Evolutionary conservation across 495 filamentous ascomycete species (phyloP).

Genomic region (Xylaria telfairii): DNA sequence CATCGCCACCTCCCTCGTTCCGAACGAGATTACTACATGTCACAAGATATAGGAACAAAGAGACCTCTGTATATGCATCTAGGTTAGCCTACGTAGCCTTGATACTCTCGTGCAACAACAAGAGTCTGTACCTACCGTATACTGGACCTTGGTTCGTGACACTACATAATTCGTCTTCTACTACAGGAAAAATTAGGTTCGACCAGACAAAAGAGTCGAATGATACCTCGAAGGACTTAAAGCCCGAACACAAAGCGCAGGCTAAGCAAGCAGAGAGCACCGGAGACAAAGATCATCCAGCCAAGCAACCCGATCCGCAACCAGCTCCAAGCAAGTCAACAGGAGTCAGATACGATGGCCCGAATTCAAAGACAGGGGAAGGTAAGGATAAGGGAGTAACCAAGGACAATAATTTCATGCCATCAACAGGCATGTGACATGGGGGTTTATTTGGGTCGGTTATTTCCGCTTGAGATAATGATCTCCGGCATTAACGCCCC

Average conservation of each 20-base stretch:
- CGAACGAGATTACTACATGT: not conserved
- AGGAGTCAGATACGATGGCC: slow-evolving; percentile 28
- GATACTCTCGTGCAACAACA: no score
- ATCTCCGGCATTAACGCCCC: not conserved
- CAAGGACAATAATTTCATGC: slow-evolving; percentile 19
- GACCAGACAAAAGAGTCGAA: slow-evolving; percentile 33
- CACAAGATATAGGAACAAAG: no score
- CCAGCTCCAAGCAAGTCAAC: slow-evolving; percentile 28
- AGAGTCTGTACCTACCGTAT: no score
- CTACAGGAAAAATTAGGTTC: not conserved
- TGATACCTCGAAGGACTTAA: slow-evolving; percentile 17
- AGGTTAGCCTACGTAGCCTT: no score
- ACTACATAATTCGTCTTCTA: not conserved
- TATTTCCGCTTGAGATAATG: slow-evolving; percentile 1
- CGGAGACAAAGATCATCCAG: slow-evolving; percentile 11
- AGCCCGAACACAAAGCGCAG: slow-evolving; percentile 22
- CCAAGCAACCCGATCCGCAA: slow-evolving; percentile 34
- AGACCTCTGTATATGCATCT: no score
- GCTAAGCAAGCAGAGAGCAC: slow-evolving; percentile 14
- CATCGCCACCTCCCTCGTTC: not conserved
- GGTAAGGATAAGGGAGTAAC: slow-evolving; percentile 22
- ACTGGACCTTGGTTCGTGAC: no score
- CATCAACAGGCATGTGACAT: not conserved
- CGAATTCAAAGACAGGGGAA: slow-evolving; percentile 29
- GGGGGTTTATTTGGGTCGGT: not conserved